Evolutionary conservation across 164 flowering plant genomes (phyloP).

Genomic region (Sextonia rubra): DNA sequence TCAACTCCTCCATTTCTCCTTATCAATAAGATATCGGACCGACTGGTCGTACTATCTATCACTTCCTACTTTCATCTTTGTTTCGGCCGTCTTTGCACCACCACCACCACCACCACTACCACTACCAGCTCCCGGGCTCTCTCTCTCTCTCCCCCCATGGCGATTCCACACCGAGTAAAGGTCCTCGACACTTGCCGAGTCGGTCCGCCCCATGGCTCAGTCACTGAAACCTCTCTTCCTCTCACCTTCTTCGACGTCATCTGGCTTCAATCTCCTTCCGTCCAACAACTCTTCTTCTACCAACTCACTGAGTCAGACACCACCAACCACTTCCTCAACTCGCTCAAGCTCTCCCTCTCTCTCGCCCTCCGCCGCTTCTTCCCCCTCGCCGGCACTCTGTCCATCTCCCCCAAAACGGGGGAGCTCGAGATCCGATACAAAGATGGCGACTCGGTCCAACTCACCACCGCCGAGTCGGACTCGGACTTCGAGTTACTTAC

Average conservation of each 20-base stretch:
- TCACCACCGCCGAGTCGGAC: slow-evolving; percentile 19
- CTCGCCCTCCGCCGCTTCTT: slow-evolving; percentile 38
- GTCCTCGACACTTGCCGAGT: neutral
- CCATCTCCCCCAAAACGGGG: slow-evolving; percentile 17
- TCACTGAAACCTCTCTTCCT: neutral
- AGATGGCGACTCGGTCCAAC: slow-evolving; percentile 28
- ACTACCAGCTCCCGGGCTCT: neutral
- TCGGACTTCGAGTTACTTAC: slow-evolving; percentile 6
- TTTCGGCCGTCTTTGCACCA: too few species aligned
- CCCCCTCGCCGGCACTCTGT: slow-evolving; percentile 34
- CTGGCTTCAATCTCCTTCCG: slow-evolving; percentile 11
- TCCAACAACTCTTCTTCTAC: slow-evolving; percentile 35
- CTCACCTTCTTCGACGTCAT: slow-evolving; percentile 24
- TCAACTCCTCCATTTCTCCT: too few species aligned
- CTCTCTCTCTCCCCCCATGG: neutral
- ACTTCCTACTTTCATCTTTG: too few species aligned
- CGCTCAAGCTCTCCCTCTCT: slow-evolving; percentile 38
- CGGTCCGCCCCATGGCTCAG: slow-evolving; percentile 4
- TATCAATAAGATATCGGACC: too few species aligned
- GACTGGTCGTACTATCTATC: too few species aligned
- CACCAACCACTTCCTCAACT: slow-evolving; percentile 19
- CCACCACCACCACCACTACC: neutral
- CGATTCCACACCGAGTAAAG: neutral
- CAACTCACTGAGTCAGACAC: slow-evolving; percentile 21
- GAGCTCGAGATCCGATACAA: slow-evolving; percentile 24